These are phyloP conservation scores for Aphanomyces astaci DNA, from an alignment of 352 stramenopile species.

Conservation along the genomic window DNA sequence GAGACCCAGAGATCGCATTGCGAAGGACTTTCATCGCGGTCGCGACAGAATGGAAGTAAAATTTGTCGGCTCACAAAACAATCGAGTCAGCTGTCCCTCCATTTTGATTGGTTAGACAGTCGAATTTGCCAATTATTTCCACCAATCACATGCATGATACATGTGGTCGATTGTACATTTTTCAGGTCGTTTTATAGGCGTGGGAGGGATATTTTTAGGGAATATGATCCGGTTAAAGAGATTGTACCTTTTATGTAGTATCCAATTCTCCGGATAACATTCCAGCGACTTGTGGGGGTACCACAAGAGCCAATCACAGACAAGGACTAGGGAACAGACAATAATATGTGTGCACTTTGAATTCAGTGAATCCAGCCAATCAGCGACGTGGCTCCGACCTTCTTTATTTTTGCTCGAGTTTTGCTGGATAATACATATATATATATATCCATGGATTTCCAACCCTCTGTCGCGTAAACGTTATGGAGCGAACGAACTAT, in stretches of 20 bases:
- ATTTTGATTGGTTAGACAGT: neutral
- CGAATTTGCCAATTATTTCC: neutral
- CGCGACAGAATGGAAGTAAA: neutral
- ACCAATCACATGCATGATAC: neutral
- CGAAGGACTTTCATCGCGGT: constrained; percentile 69
- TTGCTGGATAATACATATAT: too few species aligned
- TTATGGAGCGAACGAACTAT: too few species aligned
- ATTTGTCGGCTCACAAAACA: neutral
- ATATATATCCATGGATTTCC: neutral
- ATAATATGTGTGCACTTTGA: too few species aligned
- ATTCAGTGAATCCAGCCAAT: neutral
- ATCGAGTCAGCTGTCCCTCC: neutral
- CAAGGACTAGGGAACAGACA: neutral
- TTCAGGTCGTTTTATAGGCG: neutral
- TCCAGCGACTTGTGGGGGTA: too few species aligned
- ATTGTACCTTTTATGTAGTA: too few species aligned
- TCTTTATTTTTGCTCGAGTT: too few species aligned
- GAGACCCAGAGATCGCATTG: constrained; percentile 65
- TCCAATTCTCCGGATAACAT: too few species aligned
- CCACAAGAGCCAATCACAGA: neutral
- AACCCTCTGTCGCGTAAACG: too few species aligned
- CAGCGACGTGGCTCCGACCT: too few species aligned
- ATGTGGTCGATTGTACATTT: neutral
- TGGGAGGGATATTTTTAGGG: too few species aligned
- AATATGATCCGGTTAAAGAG: too few species aligned